These are phyloP conservation scores for Xylariaceae sp. DNA, from an alignment of 2,329 filamentous ascomycete species.

Conservation along the genomic window DNA sequence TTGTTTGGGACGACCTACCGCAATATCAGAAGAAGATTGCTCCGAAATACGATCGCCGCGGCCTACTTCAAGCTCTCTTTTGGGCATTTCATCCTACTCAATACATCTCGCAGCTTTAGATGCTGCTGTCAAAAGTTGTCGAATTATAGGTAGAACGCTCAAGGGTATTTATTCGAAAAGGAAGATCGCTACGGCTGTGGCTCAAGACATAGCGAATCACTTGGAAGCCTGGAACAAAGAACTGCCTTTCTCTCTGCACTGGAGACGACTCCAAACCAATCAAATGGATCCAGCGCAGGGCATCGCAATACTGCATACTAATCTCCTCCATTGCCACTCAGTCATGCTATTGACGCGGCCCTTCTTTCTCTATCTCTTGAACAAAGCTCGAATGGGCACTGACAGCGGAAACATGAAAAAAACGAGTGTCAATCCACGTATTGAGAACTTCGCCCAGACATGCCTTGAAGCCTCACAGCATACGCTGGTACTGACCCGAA, in stretches of 20 bases:
- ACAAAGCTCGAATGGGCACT: conserved; percentile 33
- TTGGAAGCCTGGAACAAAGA: conserved; percentile 50
- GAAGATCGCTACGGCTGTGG: conserved; percentile 54
- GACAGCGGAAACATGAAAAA: conserved; percentile 26
- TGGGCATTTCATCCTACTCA: conserved; percentile 12
- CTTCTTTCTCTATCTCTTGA: conserved; percentile 58
- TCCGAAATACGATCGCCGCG: conserved; percentile 43
- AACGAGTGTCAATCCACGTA: conserved; percentile 30
- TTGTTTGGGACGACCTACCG: conserved; percentile 57
- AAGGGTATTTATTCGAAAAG: conserved; percentile 57
- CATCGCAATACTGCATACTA: conserved; percentile 58
- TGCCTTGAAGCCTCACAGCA: conserved; percentile 50
- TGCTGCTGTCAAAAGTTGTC: conserved; percentile 54
- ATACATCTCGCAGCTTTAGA: conserved; percentile 41
- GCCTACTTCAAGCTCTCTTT: conserved; percentile 8
- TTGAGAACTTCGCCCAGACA: conserved; percentile 46
- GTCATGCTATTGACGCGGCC: conserved; percentile 61
- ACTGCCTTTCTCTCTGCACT: conserved; percentile 46
- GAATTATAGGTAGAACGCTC: conserved; percentile 55
- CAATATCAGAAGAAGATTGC: conserved; percentile 61
- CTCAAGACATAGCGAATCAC: conserved; percentile 53
- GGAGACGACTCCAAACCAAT: conserved; percentile 43
- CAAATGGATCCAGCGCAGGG: conserved; percentile 43
- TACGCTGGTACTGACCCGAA: conserved; percentile 45
- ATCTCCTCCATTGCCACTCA: conserved; percentile 59